phyloP scores from a whole-genome alignment of 495 filamentous ascomycete species.

The Penicillium pulvis region DNA sequence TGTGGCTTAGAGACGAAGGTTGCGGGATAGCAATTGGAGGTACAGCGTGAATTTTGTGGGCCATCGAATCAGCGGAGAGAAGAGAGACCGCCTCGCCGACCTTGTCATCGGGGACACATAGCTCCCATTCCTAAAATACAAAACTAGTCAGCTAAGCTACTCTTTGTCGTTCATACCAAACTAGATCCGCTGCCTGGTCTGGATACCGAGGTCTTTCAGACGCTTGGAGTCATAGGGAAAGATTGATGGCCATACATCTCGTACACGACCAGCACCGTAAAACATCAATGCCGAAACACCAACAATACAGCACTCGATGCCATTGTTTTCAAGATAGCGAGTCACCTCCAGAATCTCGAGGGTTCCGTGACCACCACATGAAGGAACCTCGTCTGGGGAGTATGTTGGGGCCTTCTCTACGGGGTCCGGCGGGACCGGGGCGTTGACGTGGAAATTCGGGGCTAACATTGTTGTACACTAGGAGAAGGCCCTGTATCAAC shows the following conservation, averaged over 20 bases:
- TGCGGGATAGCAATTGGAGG: slow-evolving; percentile 21
- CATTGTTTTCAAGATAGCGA: slow-evolving; percentile 29
- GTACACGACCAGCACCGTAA: slow-evolving; percentile 31
- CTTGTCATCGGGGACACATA: slow-evolving; percentile 31
- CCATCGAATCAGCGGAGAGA: slow-evolving; percentile 15
- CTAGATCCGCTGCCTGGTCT: not conserved
- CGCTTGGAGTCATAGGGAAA: slow-evolving; percentile 1
- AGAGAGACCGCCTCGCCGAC: slow-evolving; percentile 20
- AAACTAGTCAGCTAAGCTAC: slow-evolving; percentile 6
- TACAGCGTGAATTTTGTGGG: slow-evolving; percentile 19
- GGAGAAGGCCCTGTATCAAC: slow-evolving; percentile 8
- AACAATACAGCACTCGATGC: slow-evolving; percentile 34
- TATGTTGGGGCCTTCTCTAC: slow-evolving; percentile 19
- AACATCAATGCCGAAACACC: slow-evolving; percentile 32
- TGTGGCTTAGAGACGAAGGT: slow-evolving; percentile 34
- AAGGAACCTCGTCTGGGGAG: slow-evolving; percentile 24
- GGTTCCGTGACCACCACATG: slow-evolving; percentile 31
- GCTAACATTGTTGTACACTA: slow-evolving; percentile 19
- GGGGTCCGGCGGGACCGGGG: slow-evolving; percentile 18
- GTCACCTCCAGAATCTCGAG: slow-evolving; percentile 31
- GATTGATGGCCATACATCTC: slow-evolving; percentile 26
- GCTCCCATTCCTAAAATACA: slow-evolving; percentile 29
- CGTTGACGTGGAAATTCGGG: slow-evolving; percentile 21
- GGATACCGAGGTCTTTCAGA: not conserved
- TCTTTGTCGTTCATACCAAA: not conserved